Evolutionary conservation across 2,329 filamentous ascomycete genomes (phyloP), one percentile per base, ranked within the genome.

Genomic region (Phaeosphaeria sp.): DNA sequence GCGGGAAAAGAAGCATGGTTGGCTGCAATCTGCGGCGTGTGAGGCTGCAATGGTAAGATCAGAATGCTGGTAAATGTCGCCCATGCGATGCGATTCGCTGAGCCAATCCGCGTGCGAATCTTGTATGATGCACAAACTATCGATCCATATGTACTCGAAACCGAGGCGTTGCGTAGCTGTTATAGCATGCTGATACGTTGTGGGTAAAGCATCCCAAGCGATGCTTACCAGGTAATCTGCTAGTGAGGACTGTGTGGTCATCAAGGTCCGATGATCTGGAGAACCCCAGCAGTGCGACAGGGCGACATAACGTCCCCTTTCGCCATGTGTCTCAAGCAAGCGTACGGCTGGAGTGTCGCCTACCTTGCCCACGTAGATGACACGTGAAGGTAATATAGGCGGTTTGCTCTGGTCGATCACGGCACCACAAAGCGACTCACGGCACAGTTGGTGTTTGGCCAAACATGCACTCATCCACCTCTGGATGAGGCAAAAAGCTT

Each of bases 231-330:
- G 33, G 53, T 61, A 59, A 6, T 55, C 53, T n/a, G 51, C 20
- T 44, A 66, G 49, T 11, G 49, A 62, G 44, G 56, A 55, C 23
- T 49, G 50, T 20, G 56, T 67, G 15, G 68, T 71, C 56, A 64
- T 68, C 50, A 69, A 54, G 25, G 65, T 62, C n/a, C 54, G 60
- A 42, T 64, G 53, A 27, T 23, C 15, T 11, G 55, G 57, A 46
- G 36, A 20, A 11, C 64, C 66, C 67, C 66, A 68, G 50, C 67
- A 69, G 50, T 71, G 65, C 48, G 56, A 63, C 57, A 46, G 55
- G 41, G 41, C n/a, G 41, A 21, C 41, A 43, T 43, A 43, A 7
- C 10, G 3, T 20, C 20, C n/a, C 20, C 41, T 43, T n/a, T 7
- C 20, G 4, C 41, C 61, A 47, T 11, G 13, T 13, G 30, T 36